Percentiles rank a stretch among this genome's conserved stretches.
Conservation (phyloP, 1,139 yeast genomes). For the Candida sp. region DNA sequence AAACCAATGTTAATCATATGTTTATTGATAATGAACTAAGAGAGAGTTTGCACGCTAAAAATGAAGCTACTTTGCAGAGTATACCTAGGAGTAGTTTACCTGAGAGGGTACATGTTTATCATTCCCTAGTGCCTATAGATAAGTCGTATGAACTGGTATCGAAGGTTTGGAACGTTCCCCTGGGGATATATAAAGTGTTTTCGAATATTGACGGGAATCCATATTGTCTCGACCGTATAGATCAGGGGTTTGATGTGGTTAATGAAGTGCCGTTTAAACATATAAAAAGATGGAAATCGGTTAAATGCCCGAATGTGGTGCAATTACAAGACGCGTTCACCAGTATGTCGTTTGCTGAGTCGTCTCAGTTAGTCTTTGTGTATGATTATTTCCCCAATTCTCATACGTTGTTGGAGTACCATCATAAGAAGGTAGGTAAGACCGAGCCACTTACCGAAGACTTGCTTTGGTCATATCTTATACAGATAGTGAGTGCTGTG, state of each 20-base stretch:
- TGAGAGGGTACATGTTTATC: constrained; percentile 76
- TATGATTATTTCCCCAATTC: constrained; percentile 43
- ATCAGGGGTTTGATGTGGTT: constrained; percentile 50
- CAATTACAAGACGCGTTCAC: constrained; percentile 80
- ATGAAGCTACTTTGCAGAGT: constrained; percentile 78
- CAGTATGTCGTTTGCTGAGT: constrained; percentile 80
- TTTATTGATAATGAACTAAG: constrained; percentile 74
- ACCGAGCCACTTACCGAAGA: constrained; percentile 57
- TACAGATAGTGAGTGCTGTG: constrained; percentile 72
- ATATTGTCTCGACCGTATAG: constrained; percentile 74
- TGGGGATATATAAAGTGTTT: constrained; percentile 74
- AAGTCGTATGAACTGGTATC: constrained; percentile 48
- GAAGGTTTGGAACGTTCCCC: constrained; percentile 57
- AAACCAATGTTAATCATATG: constrained; percentile 63
- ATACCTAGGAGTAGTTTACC: constrained; percentile 64
- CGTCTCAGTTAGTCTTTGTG: constrained; percentile 41
- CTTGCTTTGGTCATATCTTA: constrained; percentile 68
- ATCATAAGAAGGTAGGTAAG: constrained; percentile 29
- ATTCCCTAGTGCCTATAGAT: constrained; percentile 84
- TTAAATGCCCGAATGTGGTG: constrained; percentile 57
- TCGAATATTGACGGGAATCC: constrained; percentile 77
- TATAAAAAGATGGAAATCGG: constrained; percentile 43
- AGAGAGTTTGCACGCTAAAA: constrained; percentile 66
- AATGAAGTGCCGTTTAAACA: constrained; percentile 50
- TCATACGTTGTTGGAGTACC: constrained; percentile 29